A percentile compares a stretch with the other conserved stretches of the same genome.
Evolutionary conservation across 2,329 filamentous ascomycete species (phyloP).

Genomic region (Phialophora expanda): DNA sequence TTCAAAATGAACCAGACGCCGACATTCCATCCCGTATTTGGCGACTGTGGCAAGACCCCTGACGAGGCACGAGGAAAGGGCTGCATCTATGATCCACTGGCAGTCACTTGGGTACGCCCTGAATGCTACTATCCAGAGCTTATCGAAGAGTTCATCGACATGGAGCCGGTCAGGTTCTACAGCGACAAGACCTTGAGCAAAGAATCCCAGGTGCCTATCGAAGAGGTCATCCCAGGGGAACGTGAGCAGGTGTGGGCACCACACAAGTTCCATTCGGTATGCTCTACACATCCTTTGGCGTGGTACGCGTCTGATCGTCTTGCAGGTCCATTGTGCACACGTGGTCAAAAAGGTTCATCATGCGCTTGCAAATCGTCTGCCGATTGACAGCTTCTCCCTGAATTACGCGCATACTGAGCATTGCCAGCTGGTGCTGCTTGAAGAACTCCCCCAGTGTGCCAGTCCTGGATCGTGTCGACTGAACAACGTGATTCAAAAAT

Average conservation of each 20-base stretch:
- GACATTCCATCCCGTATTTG: slow-evolving; percentile 7
- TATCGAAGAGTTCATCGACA: slow-evolving; percentile 10
- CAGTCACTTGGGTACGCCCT: slow-evolving; percentile 9
- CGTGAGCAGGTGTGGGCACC: slow-evolving; percentile 12
- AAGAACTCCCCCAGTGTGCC: slow-evolving; percentile 8
- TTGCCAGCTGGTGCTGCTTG: slow-evolving; percentile 7
- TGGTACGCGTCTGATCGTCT: too few relatives aligned
- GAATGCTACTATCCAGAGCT: slow-evolving; percentile 16
- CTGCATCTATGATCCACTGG: slow-evolving; percentile 12
- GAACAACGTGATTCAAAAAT: slow-evolving; percentile 13
- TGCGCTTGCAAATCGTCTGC: slow-evolving; percentile 4
- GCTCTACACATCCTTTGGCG: too few relatives aligned
- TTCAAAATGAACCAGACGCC: slow-evolving; percentile 9
- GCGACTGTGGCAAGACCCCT: slow-evolving; percentile 7
- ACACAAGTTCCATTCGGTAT: slow-evolving; percentile 10
- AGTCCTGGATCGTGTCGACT: background rate
- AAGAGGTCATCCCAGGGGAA: background rate
- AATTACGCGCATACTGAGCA: slow-evolving; percentile 10
- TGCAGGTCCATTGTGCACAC: slow-evolving; percentile 6
- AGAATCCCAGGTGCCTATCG: background rate
- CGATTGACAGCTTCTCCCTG: slow-evolving; percentile 12
- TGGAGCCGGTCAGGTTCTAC: slow-evolving; percentile 6
- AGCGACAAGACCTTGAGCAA: slow-evolving; percentile 6
- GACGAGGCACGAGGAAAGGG: slow-evolving; percentile 3
- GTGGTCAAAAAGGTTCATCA: slow-evolving; percentile 14